Base-by-base conservation (phyloP, 2,329 filamentous ascomycete genomes). In the Phoma herbarum region DNA sequence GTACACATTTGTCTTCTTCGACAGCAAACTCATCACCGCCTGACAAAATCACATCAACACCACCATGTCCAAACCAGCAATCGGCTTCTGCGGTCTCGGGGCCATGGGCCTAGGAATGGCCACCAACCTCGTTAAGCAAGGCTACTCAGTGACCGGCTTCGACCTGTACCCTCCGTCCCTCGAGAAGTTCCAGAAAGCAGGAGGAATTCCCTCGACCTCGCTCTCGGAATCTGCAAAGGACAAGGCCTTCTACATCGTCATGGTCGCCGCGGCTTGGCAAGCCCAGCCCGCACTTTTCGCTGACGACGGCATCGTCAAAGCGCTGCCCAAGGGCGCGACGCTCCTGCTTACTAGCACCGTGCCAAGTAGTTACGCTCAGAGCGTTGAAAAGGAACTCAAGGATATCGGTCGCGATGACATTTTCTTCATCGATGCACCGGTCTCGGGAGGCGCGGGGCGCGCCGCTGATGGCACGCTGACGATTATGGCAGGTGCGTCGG, bases 101-200 rank as follows among this genome's bases (percentile, higher is more conserved):
- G 90, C 90, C 77, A 92, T 92, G 90, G 90, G 90, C 72, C 90
- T 91, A 74, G 90, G 90, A 72, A 92, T 93, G 90, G 90, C 90
- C 63, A 90, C 86, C 59, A 84, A 92, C 72, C 84, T 93, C 44
- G 81, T 92, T 68, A 86, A 87, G 65, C 79, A 85, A 63, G 88
- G 88, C 57, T 90, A 89, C 75, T 60, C 79, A 25, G 89, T 92
- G 23, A 88, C 85, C 22, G 90, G 90, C 55, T 92, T 87, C 73
- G 90, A 93, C 70, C 85, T 92, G 39, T 91, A 85, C 79, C 79
- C 80, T 2, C 87, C 88, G 6, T 87, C 88, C 0, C 82, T 92
- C 31, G 85, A 89, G 54, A 84, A 83, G 22, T 91, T 92, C 79
- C 77, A 82, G 41, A 77, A 82, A 4, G 87, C 86, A 0, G 89